Percentiles rank a stretch among this genome's conserved stretches.
phyloP scores from a whole-genome alignment of 2,329 filamentous ascomycete genomes.

The Phoma sp. region DNA sequence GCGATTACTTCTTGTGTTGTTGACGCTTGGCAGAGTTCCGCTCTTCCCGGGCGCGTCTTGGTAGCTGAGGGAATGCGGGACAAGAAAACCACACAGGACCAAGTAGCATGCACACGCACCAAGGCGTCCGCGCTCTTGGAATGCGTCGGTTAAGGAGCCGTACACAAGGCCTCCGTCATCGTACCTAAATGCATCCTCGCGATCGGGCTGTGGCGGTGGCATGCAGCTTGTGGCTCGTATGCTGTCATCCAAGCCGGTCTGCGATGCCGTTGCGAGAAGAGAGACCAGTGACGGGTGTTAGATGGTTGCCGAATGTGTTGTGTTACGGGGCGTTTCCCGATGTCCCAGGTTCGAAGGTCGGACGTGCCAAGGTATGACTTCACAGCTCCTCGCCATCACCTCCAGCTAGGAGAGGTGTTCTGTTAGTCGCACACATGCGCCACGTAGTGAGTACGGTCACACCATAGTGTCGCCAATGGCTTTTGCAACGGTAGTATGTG shows the following conservation, averaged over 20 bases:
- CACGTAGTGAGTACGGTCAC: not conserved
- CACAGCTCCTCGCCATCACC: not conserved
- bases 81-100: too few relatives aligned
- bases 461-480: not conserved
- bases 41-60: slow-evolving; percentile 15
- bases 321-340: not conserved
- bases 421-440: not conserved
- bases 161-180: slow-evolving; percentile 2
- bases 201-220: slow-evolving; percentile 8
- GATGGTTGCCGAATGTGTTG: not conserved
- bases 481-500: not conserved
- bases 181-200: not conserved
- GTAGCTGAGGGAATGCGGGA: slow-evolving; percentile 14
- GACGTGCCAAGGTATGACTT: slow-evolving; percentile 1
- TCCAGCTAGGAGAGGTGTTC: not conserved
- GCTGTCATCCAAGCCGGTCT: not conserved
- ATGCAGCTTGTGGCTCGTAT: not conserved
- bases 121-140: slow-evolving; percentile 12
- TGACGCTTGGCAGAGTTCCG: slow-evolving; percentile 17
- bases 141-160: not conserved
- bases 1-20: slow-evolving; percentile 8
- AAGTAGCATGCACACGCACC: slow-evolving; percentile 7
- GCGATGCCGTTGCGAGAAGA: not conserved
- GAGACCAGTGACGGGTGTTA: too few relatives aligned
- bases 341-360: not conserved